Evolutionary conservation across 2,329 filamentous ascomycete genomes (phyloP).

Genomic region (Fusarium sp.): DNA sequence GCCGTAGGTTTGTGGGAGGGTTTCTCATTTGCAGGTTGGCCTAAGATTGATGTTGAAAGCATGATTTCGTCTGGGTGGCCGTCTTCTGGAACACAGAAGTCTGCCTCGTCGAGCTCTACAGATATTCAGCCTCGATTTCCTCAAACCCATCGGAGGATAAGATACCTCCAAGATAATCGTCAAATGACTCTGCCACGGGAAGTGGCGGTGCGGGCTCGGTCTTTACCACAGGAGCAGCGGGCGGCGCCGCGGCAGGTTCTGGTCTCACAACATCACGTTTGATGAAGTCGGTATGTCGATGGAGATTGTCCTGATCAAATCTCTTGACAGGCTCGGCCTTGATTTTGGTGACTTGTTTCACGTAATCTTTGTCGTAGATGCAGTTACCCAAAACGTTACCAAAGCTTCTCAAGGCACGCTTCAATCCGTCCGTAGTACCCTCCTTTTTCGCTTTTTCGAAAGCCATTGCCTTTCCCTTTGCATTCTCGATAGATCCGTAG

Average conservation of each 20-base stretch:
- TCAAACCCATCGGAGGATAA: conserved; percentile 52
- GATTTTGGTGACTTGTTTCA: conserved; percentile 89
- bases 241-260: conserved; percentile 26
- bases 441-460: conserved; percentile 99
- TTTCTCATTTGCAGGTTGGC: conserved; percentile 37
- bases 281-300: conserved; percentile 82
- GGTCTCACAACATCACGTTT: conserved; percentile 63
- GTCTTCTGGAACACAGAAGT: conserved; percentile 76
- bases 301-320: conserved; percentile 82
- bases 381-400: conserved; percentile 98
- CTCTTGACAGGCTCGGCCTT: conserved; percentile 78
- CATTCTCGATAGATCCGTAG: conserved; percentile 96
- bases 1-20: conserved; percentile 28
- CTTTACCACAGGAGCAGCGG: conserved; percentile 39
- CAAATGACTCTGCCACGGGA: conserved; percentile 57
- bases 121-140: conserved; percentile 51
- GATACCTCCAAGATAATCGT: conserved; percentile 63
- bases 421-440: conserved; percentile 93
- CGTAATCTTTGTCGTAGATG: conserved; percentile 95
- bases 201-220: conserved; percentile 41
- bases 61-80: conserved; percentile 82
- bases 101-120: conserved; percentile 79
- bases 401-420: conserved; percentile 89
- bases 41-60: conserved; percentile 54
- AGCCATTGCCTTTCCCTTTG: conserved; percentile 91